Percentiles rank a stretch among this genome's conserved stretches.
phyloP scores from a whole-genome alignment of 2,329 filamentous ascomycete genomes.

The Aspergillus fischeri region DNA sequence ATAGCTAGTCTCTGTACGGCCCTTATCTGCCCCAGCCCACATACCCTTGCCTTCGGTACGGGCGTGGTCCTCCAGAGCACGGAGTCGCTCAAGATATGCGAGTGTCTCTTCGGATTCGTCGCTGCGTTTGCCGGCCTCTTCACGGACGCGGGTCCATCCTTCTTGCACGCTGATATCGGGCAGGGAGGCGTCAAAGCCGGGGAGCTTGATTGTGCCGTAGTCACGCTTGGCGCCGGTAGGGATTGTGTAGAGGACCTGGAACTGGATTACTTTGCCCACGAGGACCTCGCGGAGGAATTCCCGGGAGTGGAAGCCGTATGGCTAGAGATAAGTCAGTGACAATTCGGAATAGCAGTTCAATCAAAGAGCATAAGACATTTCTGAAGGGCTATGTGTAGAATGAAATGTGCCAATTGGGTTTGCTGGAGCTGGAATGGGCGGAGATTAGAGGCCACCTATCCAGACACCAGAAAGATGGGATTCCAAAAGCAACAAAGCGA shows the following conservation, averaged over 20 bases:
- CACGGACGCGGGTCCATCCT: constrained; percentile 88
- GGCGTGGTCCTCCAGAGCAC: constrained; percentile 71
- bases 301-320: constrained; percentile 88
- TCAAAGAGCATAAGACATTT: background rate
- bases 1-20: constrained; percentile 70
- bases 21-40: constrained; percentile 64
- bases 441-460: constrained; percentile 16
- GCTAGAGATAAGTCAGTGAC: constrained; percentile 37
- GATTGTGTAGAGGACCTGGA: constrained; percentile 80
- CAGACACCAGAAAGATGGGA: background rate
- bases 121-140: constrained; percentile 81
- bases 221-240: constrained; percentile 75
- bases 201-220: constrained; percentile 75
- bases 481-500: background rate
- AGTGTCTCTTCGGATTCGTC: constrained; percentile 75
- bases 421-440: background rate
- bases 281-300: constrained; percentile 81
- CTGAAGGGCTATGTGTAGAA: background rate
- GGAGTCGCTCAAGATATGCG: constrained; percentile 71
- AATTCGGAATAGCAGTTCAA: background rate
- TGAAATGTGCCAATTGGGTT: background rate
- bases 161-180: constrained; percentile 81
- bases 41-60: constrained; percentile 75
- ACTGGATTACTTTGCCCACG: constrained; percentile 83
- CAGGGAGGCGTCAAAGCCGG: constrained; percentile 64